phyloP scores from a whole-genome alignment of 148 eudicot species.

The Arbutus unedo region DNA sequence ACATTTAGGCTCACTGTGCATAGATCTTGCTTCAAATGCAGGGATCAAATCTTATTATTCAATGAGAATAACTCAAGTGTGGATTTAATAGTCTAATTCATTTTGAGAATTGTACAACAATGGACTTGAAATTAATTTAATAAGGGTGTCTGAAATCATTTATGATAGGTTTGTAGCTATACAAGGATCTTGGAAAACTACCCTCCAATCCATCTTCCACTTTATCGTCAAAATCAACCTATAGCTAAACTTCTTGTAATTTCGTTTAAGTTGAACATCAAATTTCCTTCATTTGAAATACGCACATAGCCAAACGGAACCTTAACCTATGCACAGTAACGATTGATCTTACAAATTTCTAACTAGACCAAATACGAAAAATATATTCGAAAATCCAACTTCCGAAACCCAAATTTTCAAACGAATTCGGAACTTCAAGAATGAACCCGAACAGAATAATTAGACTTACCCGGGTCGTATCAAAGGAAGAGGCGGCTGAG shows the following conservation, averaged over 20 bases:
- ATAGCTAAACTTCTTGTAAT: background rate
- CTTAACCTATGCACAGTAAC: conserved; percentile 3
- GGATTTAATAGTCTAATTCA: background rate
- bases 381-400: background rate
- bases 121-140: background rate
- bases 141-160: background rate
- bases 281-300: background rate
- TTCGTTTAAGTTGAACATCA: background rate
- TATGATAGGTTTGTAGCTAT: background rate
- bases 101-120: background rate
- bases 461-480: conserved; percentile 48
- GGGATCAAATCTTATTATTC: background rate
- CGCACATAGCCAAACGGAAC: background rate
- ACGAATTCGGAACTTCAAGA: background rate
- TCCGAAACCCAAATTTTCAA: conserved; percentile 7
- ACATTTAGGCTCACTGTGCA: background rate
- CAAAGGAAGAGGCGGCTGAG: conserved; percentile 38
- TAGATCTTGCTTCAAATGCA: background rate
- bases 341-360: background rate
- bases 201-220: background rate
- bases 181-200: background rate
- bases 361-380: background rate
- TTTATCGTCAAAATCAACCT: background rate
- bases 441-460: background rate
- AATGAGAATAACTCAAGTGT: background rate